A percentile compares a stretch with the other conserved stretches of the same genome.
Conservation (phyloP, 768 basidiomycete species). For the Naganishia randhawae region DNA sequence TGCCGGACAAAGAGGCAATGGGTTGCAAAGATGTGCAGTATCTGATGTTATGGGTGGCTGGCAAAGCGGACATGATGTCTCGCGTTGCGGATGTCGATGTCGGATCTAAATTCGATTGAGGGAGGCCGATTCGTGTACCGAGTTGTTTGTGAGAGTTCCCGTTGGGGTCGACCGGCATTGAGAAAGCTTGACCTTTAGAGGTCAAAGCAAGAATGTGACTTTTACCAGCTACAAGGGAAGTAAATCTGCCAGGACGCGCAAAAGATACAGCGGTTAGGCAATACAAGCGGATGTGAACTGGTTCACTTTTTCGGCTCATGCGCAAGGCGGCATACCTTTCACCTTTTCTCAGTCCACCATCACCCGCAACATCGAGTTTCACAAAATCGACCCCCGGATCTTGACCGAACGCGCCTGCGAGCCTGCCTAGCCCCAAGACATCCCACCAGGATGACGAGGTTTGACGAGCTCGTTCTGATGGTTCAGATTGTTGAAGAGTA, state of each 20-base stretch:
- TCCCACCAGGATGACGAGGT: conserved; percentile 57
- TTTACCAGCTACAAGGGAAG: conserved; percentile 68
- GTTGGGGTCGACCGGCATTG: conserved; percentile 66
- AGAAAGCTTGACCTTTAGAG: conserved; percentile 65
- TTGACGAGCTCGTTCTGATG: too few relatives aligned
- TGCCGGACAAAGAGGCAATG: conserved; percentile 65
- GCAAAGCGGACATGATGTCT: conserved; percentile 55
- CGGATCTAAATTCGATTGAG: conserved; percentile 47
- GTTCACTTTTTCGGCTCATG: not conserved
- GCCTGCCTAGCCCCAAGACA: conserved; percentile 55
- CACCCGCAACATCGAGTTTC: conserved; percentile 59
- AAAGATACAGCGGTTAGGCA: not conserved
- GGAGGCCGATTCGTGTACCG: conserved; percentile 65
- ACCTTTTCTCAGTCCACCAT: conserved; percentile 58
- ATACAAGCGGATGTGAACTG: too few relatives aligned
- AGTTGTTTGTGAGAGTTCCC: conserved; percentile 83
- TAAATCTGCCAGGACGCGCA: conserved; percentile 58
- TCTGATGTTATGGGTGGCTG: conserved; percentile 55
- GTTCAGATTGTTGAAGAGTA: conserved; percentile 54
- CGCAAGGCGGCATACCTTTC: conserved; percentile 59
- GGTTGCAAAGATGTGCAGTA: conserved; percentile 72
- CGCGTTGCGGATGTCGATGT: conserved; percentile 53
- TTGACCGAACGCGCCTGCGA: conserved; percentile 55
- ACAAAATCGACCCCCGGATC: conserved; percentile 57
- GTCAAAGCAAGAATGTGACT: conserved; percentile 55